Base-by-base conservation (phyloP, 2,329 filamentous ascomycete species). In the Aspergillus oerlinghausenensis region DNA sequence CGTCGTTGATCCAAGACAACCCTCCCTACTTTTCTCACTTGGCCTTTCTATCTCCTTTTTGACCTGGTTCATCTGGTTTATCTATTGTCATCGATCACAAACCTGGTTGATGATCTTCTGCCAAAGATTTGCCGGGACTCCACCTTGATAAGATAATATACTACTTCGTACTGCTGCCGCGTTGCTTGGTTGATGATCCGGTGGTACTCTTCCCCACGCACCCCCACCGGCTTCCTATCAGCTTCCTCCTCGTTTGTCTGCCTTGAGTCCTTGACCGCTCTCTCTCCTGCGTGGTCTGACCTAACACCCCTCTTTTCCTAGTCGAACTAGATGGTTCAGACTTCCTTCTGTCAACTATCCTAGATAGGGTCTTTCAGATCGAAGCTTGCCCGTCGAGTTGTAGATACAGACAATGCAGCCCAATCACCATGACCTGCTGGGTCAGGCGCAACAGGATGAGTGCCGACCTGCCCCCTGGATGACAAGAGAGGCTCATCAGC, bases 341-440 rank as follows among this genome's bases (percentile, higher is more conserved):
- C 19, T 47, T 7, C 32, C 3, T 38, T 38, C 32, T 38, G 17
- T 38, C 32, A 17, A 17, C 32, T 38, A 7, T 38, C 14, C 32
- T 38, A 38, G 14, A 38, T 17, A 29, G 28, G 28, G 28, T 17
- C 5, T 7, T 38, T 38, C 32, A 17, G 32, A 38, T 29, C 28
- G 28, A 29, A 29, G 11, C 28, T 29, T 9, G 28, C 28, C 10
- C 28, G 28, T 11, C 14, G 14, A 38, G 32, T 23, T 47, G 43
- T 47, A 47, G 43, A 26, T 23, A 47, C 19, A 14, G 48, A 62
- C 56, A 53, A 76, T 77, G 74, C 73, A 76, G 62, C 72, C 73
- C 56, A 73, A 69, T 55, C 70, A 73, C 64, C 70, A 68, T 65
- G 72, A 75, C 63, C 65, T 69, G 14, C 64, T 70, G n/a, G 66